Conservation (phyloP, 495 filamentous ascomycete species). For the Jackrogersella multiformis region DNA sequence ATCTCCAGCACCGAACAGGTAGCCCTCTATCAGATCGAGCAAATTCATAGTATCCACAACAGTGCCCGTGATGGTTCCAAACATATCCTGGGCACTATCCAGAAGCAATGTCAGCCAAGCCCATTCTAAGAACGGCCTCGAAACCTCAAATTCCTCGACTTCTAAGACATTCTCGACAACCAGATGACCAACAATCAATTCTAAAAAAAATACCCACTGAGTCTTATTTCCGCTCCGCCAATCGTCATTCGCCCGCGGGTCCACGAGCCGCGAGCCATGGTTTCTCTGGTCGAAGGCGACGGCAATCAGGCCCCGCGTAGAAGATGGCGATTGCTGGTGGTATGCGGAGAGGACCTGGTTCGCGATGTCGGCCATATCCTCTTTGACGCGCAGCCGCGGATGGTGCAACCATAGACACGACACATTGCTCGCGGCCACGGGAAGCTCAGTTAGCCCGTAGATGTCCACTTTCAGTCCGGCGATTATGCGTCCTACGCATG, state of each 20-base stretch:
- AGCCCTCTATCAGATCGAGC: slow-evolving; percentile 78
- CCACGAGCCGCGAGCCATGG: slow-evolving; percentile 77
- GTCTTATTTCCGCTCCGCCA: slow-evolving; percentile 83
- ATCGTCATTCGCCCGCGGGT: slow-evolving; percentile 67
- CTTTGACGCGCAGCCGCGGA: slow-evolving; percentile 73
- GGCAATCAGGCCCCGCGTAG: slow-evolving; percentile 69
- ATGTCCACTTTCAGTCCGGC: slow-evolving; percentile 79
- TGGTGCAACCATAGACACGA: slow-evolving; percentile 90
- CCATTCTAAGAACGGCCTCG: slow-evolving; percentile 42
- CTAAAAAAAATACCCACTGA: slow-evolving; percentile 67
- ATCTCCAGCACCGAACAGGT: slow-evolving; percentile 68
- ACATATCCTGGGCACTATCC: slow-evolving; percentile 51
- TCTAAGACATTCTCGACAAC: background rate
- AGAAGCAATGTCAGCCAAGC: background rate
- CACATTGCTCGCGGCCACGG: slow-evolving; percentile 56
- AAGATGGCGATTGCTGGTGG: slow-evolving; percentile 17
- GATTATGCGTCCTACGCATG: slow-evolving; percentile 69
- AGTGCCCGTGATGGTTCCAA: slow-evolving; percentile 64
- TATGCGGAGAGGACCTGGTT: slow-evolving; percentile 50
- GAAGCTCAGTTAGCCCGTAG: slow-evolving; percentile 80
- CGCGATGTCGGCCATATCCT: slow-evolving; percentile 69
- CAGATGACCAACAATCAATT: background rate
- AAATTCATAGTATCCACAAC: slow-evolving; percentile 75
- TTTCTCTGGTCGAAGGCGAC: slow-evolving; percentile 90
- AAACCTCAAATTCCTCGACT: slow-evolving; percentile 42